Evolutionary conservation across 352 stramenopile genomes (phyloP).

Genomic region (Thalassiosira livingstoniorum): DNA sequence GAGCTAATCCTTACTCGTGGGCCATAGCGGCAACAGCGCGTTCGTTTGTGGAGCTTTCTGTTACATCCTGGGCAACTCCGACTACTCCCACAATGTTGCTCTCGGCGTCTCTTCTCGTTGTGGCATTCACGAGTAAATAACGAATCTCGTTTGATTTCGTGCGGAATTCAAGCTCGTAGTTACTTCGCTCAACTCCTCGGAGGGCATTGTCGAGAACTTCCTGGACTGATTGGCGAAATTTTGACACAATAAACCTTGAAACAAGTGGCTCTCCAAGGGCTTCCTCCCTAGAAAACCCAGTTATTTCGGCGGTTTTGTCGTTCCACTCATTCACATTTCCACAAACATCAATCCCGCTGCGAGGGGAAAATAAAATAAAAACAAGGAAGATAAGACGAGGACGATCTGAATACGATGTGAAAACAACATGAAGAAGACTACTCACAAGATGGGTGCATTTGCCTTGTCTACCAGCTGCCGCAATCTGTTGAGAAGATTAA

Average conservation of each 20-base stretch:
- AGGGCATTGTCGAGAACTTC: constrained; percentile 72
- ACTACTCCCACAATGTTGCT: constrained; percentile 92
- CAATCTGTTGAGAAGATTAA: no score
- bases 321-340: constrained; percentile 79
- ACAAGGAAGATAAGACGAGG: neutral
- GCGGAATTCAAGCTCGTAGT: constrained; percentile 90
- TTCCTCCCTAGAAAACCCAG: constrained; percentile 88
- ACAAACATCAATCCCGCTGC: constrained; percentile 87
- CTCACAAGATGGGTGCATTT: constrained; percentile 40
- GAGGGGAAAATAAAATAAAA: neutral
- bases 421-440: constrained; percentile 1
- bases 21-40: constrained; percentile 62
- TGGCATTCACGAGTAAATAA: constrained; percentile 62
- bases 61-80: constrained; percentile 90
- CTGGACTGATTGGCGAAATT: constrained; percentile 83
- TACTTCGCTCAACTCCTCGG: constrained; percentile 57
- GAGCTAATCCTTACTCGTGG: constrained; percentile 74
- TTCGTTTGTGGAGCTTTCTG: constrained; percentile 89
- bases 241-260: constrained; percentile 79
- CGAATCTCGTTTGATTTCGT: constrained; percentile 61
- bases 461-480: constrained; percentile 62
- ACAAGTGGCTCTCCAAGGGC: constrained; percentile 52
- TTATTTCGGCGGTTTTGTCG: constrained; percentile 89
- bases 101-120: constrained; percentile 71
- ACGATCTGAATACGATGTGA: neutral